These are phyloP conservation scores for Camellia granthamiana DNA, from an alignment of 148 eudicot genomes.

Conservation along the genomic window DNA sequence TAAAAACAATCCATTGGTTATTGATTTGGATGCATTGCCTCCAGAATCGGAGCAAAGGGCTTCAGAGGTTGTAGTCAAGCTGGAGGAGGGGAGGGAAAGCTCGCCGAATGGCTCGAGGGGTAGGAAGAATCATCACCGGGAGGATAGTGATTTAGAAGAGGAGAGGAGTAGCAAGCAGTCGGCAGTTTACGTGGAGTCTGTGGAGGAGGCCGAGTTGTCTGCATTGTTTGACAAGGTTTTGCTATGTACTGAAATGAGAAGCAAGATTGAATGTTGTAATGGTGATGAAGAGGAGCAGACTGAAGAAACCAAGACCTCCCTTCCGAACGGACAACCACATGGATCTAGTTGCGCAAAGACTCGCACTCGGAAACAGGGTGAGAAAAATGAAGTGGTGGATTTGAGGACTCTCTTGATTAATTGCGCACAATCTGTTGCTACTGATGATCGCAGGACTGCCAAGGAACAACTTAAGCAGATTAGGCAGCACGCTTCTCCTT, in stretches of 20 bases:
- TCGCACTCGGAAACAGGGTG: conserved; percentile 30
- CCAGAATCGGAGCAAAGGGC: conserved; percentile 19
- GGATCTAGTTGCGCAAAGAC: conserved; percentile 24
- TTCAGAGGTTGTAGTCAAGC: conserved; percentile 21
- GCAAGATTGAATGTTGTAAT: not conserved
- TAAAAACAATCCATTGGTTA: conserved; percentile 18
- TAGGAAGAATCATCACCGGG: conserved; percentile 46
- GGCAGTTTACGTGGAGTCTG: conserved; percentile 25
- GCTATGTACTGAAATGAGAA: conserved; percentile 32
- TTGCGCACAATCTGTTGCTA: conserved; percentile 63
- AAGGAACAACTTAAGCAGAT: conserved; percentile 43
- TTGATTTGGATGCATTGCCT: conserved; percentile 31
- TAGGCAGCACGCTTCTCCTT: conserved; percentile 35
- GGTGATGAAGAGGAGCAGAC: not conserved
- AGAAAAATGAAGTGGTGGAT: conserved; percentile 39
- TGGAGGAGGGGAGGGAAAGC: conserved; percentile 30
- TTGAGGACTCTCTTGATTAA: conserved; percentile 45
- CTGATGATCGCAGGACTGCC: conserved; percentile 45
- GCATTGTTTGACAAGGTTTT: conserved; percentile 61
- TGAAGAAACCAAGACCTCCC: conserved; percentile 5
- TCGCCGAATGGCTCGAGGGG: conserved; percentile 32
- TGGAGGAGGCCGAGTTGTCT: conserved; percentile 42
- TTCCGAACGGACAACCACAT: conserved; percentile 16
- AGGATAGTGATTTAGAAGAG: conserved; percentile 37
- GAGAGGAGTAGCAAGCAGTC: conserved; percentile 43